Base-by-base conservation (phyloP, 169 alveolate species). In the Eimeria sp. region DNA sequence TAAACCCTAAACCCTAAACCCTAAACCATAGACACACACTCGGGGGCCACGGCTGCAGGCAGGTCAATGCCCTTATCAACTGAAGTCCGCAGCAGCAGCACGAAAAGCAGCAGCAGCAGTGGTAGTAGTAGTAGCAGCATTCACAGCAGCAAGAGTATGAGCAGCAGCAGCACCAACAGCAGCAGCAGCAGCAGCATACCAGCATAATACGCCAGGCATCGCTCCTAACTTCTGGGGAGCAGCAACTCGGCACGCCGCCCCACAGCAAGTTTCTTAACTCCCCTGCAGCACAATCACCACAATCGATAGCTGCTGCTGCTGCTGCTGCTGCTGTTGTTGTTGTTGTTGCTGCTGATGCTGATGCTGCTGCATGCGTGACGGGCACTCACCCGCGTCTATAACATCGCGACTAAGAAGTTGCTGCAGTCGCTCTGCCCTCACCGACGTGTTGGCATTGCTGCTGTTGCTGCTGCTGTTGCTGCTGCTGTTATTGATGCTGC, bases 211-310 rank as follows among this genome's bases (percentile, higher is more conserved):
- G 47, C 95, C 95, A 89, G 40, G 95, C 73, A 43, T 89, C 95
- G 95, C 95, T 89, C 13, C 95, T 86, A 13, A 89, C 27, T 27
- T 43, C 57, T 11, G 89, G 47, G 11, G 95, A 47, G 86, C 95
- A 89, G 76, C 95, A 89, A 47, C 61, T 73, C 57, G 95, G 95
- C 43, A 89, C 95, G 9, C 95, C 95, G 25, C 95, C 75, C 95
- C 95, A 89, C 57, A 89, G 95, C 76, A 89, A 57, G 11, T 89
- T 58, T 43, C 65, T 89, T 80, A 89, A 27, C 86, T 89, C 95
- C 27, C 78, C 92, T 86, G 78, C 78, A 54, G n/a, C 80, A 20
- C 34, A 7, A 86, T 7, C 73, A 61, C 9, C 57, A 58, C 67
- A 25, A 43, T 3, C 67, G 2, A 18, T 43, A 3, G 61, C 61